Percentiles rank a stretch among this genome's conserved stretches.
phyloP scores from a whole-genome alignment of 1,139 yeast genomes.

The Yamadazyma atmosphaerica region DNA sequence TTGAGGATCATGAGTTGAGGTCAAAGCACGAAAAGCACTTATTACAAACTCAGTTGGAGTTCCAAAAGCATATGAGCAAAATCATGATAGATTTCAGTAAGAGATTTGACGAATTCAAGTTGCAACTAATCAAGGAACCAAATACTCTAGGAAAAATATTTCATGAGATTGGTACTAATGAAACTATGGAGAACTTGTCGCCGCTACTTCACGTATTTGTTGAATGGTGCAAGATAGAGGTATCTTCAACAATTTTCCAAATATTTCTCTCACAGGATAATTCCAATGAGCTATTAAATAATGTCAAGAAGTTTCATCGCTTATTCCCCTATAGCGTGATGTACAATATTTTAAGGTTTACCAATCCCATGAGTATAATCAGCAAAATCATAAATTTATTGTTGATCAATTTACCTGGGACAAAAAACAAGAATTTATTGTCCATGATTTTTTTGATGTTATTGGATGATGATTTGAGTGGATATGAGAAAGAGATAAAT shows the following conservation, averaged over 20 bases:
- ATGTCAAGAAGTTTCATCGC: slow-evolving; percentile 66
- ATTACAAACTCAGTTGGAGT: slow-evolving; percentile 65
- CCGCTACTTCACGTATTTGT: slow-evolving; percentile 68
- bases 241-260: slow-evolving; percentile 82
- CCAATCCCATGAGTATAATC: slow-evolving; percentile 84
- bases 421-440: slow-evolving; percentile 63
- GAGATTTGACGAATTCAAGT: slow-evolving; percentile 57
- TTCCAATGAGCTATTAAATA: slow-evolving; percentile 70
- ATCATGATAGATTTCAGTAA: slow-evolving; percentile 44
- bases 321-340: slow-evolving; percentile 76
- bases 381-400: slow-evolving; percentile 76
- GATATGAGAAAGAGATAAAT: slow-evolving; percentile 56
- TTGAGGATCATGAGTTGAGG: slow-evolving; percentile 57
- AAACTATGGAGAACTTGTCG: slow-evolving; percentile 60
- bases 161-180: slow-evolving; percentile 58
- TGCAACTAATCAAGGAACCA: slow-evolving; percentile 50
- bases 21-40: slow-evolving; percentile 60
- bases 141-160: slow-evolving; percentile 52
- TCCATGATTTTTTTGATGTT: slow-evolving; percentile 71
- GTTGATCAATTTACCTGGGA: slow-evolving; percentile 69
- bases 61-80: slow-evolving; percentile 64
- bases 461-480: slow-evolving; percentile 74
- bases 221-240: slow-evolving; percentile 79
- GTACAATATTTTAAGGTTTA: slow-evolving; percentile 71
- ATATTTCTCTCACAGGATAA: slow-evolving; percentile 77